Percentiles rank a stretch among this genome's conserved stretches.
These are phyloP conservation scores for Boletellus deceptivus DNA, from an alignment of 1,284 basidiomycete genomes.

Conservation along the genomic window DNA sequence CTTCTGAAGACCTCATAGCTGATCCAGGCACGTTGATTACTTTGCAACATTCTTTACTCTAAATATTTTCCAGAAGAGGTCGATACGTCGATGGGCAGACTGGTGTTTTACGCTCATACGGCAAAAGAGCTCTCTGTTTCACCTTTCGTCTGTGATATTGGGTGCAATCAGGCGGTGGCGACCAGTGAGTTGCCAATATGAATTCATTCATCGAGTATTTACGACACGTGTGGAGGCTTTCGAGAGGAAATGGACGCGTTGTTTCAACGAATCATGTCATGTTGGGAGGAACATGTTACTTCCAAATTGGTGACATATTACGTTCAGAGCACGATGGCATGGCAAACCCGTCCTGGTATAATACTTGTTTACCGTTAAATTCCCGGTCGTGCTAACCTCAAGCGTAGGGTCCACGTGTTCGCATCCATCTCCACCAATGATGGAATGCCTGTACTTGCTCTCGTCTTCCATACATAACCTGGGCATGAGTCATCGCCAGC, in stretches of 20 bases:
- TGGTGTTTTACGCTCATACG: slow-evolving; percentile 44
- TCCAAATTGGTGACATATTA: slow-evolving; percentile 34
- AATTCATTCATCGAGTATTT: slow-evolving; percentile 3
- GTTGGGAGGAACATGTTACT: slow-evolving; percentile 49
- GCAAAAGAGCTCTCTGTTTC: slow-evolving; percentile 42
- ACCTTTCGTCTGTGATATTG: slow-evolving; percentile 44
- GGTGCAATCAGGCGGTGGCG: slow-evolving; percentile 37
- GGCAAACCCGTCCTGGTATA: slow-evolving; percentile 13
- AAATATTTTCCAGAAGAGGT: slow-evolving; percentile 18
- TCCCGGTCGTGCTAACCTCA: slow-evolving; percentile 13
- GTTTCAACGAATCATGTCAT: slow-evolving; percentile 43
- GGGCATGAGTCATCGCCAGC: slow-evolving; percentile 41
- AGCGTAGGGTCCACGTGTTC: slow-evolving; percentile 19
- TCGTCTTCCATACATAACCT: slow-evolving; percentile 54
- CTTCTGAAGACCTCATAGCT: slow-evolving; percentile 33
- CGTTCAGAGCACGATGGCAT: slow-evolving; percentile 8
- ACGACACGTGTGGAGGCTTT: slow-evolving; percentile 40
- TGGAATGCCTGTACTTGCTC: slow-evolving; percentile 54
- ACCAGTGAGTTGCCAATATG: slow-evolving; percentile 36
- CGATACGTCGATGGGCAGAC: slow-evolving; percentile 24
- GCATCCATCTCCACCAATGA: slow-evolving; percentile 52
- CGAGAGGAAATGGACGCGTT: slow-evolving; percentile 38
- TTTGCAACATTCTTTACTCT: background rate
- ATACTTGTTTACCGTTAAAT: slow-evolving; percentile 1
- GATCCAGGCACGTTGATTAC: slow-evolving; percentile 33